Evolutionary conservation across 1,284 basidiomycete species (phyloP).

Genomic region (Moniliella sp.): DNA sequence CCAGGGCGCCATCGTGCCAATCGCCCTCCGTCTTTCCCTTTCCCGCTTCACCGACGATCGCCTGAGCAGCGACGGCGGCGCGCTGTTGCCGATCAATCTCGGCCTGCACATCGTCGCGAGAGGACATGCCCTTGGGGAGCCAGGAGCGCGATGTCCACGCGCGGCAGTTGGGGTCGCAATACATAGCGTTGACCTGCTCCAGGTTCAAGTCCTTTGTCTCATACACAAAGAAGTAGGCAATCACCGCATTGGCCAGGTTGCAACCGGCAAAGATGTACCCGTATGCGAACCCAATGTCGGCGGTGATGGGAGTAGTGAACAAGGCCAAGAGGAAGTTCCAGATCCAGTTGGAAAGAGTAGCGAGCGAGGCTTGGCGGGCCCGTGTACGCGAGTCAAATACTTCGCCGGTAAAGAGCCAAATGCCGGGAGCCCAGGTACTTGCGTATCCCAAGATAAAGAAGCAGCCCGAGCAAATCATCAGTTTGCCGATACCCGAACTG

Average conservation of each 20-base stretch:
- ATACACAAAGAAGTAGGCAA: conserved; percentile 46
- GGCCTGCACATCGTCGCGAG: neutral
- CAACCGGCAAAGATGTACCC: conserved; percentile 49
- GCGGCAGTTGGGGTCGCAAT: too few relatives aligned
- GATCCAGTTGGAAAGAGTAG: conserved; percentile 49
- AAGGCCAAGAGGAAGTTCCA: conserved; percentile 56
- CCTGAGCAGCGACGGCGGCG: too few relatives aligned
- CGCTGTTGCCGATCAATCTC: neutral
- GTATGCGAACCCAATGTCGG: conserved; percentile 40
- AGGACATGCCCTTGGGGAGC: neutral
- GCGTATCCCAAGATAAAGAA: conserved; percentile 37
- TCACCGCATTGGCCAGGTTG: conserved; percentile 35
- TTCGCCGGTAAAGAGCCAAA: conserved; percentile 25
- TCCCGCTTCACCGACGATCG: too few relatives aligned
- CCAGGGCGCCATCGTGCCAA: too few relatives aligned
- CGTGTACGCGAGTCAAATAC: conserved; percentile 42
- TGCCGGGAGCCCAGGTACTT: conserved; percentile 37
- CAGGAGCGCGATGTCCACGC: neutral
- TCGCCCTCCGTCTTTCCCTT: too few relatives aligned
- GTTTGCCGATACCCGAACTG: conserved; percentile 28
- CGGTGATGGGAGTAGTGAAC: conserved; percentile 49
- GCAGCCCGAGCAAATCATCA: conserved; percentile 38
- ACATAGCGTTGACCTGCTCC: conserved; percentile 44
- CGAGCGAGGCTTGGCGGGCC: conserved; percentile 56
- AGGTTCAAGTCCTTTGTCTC: conserved; percentile 53